A percentile compares a stretch with the other conserved stretches of the same genome.
Evolutionary conservation across 2,329 filamentous ascomycete genomes (phyloP).

Genomic region (Pyricularia pennisetigena): DNA sequence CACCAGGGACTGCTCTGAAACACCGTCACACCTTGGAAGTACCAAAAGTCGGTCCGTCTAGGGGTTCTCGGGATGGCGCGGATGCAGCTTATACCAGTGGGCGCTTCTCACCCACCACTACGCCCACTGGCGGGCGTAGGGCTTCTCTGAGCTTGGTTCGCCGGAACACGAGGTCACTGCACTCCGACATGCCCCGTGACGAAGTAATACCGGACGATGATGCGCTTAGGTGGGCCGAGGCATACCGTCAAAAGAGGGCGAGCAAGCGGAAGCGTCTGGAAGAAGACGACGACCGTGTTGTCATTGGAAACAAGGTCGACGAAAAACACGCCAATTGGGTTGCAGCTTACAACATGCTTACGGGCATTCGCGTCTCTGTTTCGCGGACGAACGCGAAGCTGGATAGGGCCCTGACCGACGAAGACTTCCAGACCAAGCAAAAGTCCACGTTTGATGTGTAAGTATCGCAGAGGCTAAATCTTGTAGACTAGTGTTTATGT

Average conservation of each 20-base stretch:
- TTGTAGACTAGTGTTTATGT: neutral
- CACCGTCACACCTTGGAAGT: constrained; percentile 87
- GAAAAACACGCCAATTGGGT: constrained; percentile 96
- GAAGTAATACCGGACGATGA: constrained; percentile 84
- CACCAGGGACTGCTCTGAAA: constrained; percentile 50
- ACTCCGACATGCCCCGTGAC: constrained; percentile 75
- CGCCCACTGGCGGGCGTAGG: constrained; percentile 53
- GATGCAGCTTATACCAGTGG: constrained; percentile 63
- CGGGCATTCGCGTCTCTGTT: constrained; percentile 93
- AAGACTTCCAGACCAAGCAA: constrained; percentile 87
- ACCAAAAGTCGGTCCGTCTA: constrained; percentile 52
- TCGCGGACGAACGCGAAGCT: constrained; percentile 95
- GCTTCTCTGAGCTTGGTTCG: constrained; percentile 77
- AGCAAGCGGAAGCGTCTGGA: constrained; percentile 78
- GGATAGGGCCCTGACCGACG: constrained; percentile 79
- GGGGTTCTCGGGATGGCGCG: constrained; percentile 62
- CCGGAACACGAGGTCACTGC: constrained; percentile 72
- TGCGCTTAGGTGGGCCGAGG: constrained; percentile 83
- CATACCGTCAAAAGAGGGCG: constrained; percentile 82
- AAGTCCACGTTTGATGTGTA: constrained; percentile 99
- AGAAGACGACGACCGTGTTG: constrained; percentile 83
- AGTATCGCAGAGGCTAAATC: constrained; percentile 19
- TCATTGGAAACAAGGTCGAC: constrained; percentile 96
- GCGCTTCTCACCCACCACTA: constrained; percentile 64
- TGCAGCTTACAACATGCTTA: constrained; percentile 99